These are phyloP conservation scores for Colletotrichum phormii DNA, from an alignment of 2,329 filamentous ascomycete genomes.

Conservation along the genomic window DNA sequence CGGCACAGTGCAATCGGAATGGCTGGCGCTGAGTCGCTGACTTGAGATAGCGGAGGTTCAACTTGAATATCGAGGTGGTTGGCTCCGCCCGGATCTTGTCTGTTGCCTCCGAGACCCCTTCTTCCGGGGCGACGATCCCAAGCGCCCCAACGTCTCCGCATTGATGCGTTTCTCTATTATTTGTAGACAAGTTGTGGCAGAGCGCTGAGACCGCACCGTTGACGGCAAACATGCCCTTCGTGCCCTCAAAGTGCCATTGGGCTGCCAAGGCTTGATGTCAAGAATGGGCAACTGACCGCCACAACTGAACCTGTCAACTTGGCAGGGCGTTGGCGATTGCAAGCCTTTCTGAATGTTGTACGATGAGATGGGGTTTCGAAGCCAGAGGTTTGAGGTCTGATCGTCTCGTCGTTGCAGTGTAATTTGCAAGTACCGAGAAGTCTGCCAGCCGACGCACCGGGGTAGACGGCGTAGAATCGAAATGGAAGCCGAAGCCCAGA, in stretches of 20 bases:
- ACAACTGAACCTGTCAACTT: slow-evolving; percentile 21
- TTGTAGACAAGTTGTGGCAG: background rate
- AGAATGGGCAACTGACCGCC: background rate
- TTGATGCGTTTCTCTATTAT: background rate
- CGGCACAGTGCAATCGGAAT: background rate
- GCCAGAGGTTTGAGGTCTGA: too few species aligned
- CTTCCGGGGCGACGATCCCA: slow-evolving; percentile 9
- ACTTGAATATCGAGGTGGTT: slow-evolving; percentile 11
- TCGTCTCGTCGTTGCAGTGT: background rate
- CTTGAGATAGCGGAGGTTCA: background rate
- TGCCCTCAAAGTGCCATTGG: background rate
- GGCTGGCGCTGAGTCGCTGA: background rate
- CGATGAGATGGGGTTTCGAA: too few species aligned
- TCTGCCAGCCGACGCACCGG: background rate
- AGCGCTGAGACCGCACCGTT: slow-evolving; percentile 1
- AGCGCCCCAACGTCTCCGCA: slow-evolving; percentile 4
- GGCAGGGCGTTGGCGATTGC: background rate
- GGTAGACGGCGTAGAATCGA: slow-evolving; percentile 17
- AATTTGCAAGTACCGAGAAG: slow-evolving; percentile 14
- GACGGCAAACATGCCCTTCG: background rate
- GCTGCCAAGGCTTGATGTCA: background rate
- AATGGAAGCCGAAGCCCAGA: slow-evolving; percentile 5
- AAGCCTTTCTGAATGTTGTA: background rate
- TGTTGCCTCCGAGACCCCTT: slow-evolving; percentile 11
- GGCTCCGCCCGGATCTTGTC: slow-evolving; percentile 12